Evolutionary conservation across 1,284 basidiomycete species (phyloP).

Genomic region (Sporisorium exsertum): DNA sequence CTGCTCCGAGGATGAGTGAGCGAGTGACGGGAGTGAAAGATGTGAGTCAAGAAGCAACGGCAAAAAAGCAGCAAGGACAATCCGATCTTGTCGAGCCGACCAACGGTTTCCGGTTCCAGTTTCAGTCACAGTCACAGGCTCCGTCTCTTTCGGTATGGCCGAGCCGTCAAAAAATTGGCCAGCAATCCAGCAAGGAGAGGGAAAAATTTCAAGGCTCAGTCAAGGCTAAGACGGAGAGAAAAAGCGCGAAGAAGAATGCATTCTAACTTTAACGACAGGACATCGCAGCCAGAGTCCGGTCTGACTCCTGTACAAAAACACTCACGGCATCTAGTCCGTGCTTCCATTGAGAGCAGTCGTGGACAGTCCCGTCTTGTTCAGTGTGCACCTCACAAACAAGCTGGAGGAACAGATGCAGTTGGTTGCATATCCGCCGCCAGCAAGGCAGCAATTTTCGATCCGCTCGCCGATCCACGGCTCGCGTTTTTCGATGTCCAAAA

Average conservation of each 20-base stretch:
- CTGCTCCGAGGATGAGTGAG: slow-evolving; percentile 1
- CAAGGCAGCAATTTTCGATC: too few species aligned
- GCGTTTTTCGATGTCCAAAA: too few species aligned
- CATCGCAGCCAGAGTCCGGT: too few species aligned
- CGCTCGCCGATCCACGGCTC: too few species aligned
- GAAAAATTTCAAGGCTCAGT: neutral
- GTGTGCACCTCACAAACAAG: too few species aligned
- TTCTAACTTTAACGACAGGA: too few species aligned
- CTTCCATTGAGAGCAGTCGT: too few species aligned
- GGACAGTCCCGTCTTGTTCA: too few species aligned
- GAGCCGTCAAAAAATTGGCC: neutral
- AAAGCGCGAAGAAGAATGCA: neutral
- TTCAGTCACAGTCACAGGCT: neutral
- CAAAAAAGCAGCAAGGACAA: neutral
- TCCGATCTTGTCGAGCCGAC: slow-evolving; percentile 6
- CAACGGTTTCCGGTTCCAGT: neutral
- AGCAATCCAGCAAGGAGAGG: neutral
- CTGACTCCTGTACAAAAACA: too few species aligned
- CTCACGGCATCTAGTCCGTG: too few species aligned
- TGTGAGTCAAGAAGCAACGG: neutral
- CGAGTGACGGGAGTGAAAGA: neutral
- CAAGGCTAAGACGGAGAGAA: neutral
- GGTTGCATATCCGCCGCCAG: too few species aligned
- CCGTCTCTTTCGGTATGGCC: slow-evolving; percentile 7
- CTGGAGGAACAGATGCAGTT: too few species aligned